Conservation (phyloP, 2,329 filamentous ascomycete genomes). For the Pseudogymnoascus sp. region DNA sequence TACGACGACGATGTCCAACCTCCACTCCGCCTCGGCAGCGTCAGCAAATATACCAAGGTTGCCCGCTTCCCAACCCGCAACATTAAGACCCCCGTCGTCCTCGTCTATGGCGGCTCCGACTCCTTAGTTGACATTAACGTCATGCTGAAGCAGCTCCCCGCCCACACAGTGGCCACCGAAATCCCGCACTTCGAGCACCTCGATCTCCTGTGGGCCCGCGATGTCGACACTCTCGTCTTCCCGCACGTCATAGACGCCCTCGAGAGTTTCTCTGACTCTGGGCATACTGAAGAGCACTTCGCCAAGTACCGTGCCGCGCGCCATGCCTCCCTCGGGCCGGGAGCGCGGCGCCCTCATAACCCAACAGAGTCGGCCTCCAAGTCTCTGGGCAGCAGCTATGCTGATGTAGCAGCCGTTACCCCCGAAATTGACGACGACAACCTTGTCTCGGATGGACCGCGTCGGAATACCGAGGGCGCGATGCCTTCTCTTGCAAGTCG, state of each 20-base stretch:
- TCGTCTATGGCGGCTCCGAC: slow-evolving; percentile 89
- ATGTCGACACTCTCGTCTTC: slow-evolving; percentile 78
- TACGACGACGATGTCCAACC: slow-evolving; percentile 90
- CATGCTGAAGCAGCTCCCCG: slow-evolving; percentile 83
- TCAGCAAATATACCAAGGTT: slow-evolving; percentile 86
- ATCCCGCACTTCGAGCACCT: slow-evolving; percentile 93
- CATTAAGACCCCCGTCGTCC: slow-evolving; percentile 88
- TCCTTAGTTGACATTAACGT: slow-evolving; percentile 87
- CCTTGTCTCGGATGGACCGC: not conserved
- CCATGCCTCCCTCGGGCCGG: slow-evolving; percentile 19
- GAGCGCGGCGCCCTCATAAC: slow-evolving; percentile 12
- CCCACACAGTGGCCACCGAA: slow-evolving; percentile 74
- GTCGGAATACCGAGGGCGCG: not conserved
- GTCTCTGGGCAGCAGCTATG: slow-evolving; percentile 1
- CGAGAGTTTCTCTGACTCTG: slow-evolving; percentile 55
- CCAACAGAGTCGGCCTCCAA: not conserved
- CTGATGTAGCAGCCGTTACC: not conserved
- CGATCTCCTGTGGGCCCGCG: slow-evolving; percentile 88
- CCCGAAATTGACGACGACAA: not conserved
- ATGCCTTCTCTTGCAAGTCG: not conserved
- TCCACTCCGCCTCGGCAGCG: slow-evolving; percentile 59
- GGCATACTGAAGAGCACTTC: slow-evolving; percentile 52
- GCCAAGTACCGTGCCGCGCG: slow-evolving; percentile 38
- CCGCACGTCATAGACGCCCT: slow-evolving; percentile 86
- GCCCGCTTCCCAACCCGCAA: slow-evolving; percentile 94